These are phyloP conservation scores for Penicillium sp. DNA, from an alignment of 2,329 filamentous ascomycete species.

Conservation along the genomic window DNA sequence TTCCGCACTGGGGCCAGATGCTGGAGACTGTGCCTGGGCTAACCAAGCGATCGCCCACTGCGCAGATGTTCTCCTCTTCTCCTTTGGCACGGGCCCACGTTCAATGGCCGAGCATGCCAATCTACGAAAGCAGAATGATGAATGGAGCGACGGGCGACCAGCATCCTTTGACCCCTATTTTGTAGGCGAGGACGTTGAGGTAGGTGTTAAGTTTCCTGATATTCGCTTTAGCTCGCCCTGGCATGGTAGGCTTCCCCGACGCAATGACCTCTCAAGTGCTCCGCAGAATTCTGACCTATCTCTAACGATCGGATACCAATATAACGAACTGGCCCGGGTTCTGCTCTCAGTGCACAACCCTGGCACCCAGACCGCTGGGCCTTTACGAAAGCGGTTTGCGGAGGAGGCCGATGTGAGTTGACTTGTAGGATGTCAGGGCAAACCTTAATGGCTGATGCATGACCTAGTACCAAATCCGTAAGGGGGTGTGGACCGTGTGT, in stretches of 20 bases:
- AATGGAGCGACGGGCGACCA: slow-evolving; percentile 21
- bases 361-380: slow-evolving; percentile 15
- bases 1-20: slow-evolving; percentile 35
- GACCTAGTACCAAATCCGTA: slow-evolving; percentile 19
- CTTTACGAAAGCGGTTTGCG: slow-evolving; percentile 12
- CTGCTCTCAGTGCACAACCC: slow-evolving; percentile 20
- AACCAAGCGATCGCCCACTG: slow-evolving; percentile 40
- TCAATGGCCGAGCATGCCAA: slow-evolving; percentile 16
- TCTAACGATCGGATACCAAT: slow-evolving; percentile 24
- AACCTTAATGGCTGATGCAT: slow-evolving; percentile 5
- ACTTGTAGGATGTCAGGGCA: background rate
- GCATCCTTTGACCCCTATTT: slow-evolving; percentile 26
- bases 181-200: slow-evolving; percentile 15
- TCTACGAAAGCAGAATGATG: slow-evolving; percentile 15
- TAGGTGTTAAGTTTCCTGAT: slow-evolving; percentile 19
- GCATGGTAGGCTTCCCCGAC: slow-evolving; percentile 21
- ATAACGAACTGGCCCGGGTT: slow-evolving; percentile 20
- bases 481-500: slow-evolving; percentile 26
- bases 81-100: slow-evolving; percentile 18
- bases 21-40: slow-evolving; percentile 44
- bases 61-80: slow-evolving; percentile 28
- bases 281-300: background rate
- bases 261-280: background rate
- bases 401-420: slow-evolving; percentile 22
- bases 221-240: slow-evolving; percentile 25